Percentiles rank a stretch among this genome's conserved stretches.
These are phyloP conservation scores for Russula virescens DNA, from an alignment of 768 basidiomycete species.

Conservation along the genomic window DNA sequence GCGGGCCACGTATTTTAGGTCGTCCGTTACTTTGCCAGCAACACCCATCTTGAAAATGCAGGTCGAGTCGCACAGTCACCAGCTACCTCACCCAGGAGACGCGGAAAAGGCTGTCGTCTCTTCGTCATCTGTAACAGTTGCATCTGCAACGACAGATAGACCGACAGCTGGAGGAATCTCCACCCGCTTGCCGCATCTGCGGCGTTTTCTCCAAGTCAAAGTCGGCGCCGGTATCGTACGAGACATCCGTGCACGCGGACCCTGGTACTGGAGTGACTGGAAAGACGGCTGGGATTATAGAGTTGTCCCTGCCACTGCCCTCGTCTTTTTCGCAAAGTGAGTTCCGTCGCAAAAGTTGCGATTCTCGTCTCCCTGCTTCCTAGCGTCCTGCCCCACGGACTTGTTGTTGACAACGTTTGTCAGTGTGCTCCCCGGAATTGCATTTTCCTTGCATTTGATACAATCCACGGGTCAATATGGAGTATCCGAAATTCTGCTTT, in stretches of 20 bases:
- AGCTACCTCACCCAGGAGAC: too few species aligned
- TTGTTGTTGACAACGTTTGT: background rate
- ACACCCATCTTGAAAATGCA: too few species aligned
- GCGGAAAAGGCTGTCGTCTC: too few species aligned
- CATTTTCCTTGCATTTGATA: conserved; percentile 88
- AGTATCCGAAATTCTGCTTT: conserved; percentile 76
- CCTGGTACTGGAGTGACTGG: conserved; percentile 87
- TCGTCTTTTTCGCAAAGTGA: conserved; percentile 84
- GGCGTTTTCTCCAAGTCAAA: background rate
- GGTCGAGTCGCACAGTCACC: too few species aligned
- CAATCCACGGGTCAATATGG: conserved; percentile 89
- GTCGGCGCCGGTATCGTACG: conserved; percentile 19
- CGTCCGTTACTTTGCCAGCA: too few species aligned
- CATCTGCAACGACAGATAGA: too few species aligned
- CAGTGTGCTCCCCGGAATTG: conserved; percentile 84
- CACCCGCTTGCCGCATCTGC: background rate
- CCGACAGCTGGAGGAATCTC: background rate
- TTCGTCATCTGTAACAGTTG: too few species aligned
- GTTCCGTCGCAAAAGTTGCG: conserved; percentile 24
- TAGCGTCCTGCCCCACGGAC: too few species aligned
- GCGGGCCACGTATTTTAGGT: too few species aligned
- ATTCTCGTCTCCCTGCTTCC: too few species aligned
- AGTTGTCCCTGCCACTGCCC: conserved; percentile 77
- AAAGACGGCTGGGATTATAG: conserved; percentile 88
- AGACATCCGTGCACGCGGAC: conserved; percentile 68